A percentile compares a stretch with the other conserved stretches of the same genome.
Conservation (phyloP, 768 basidiomycete genomes). For the Rhodotorula taiwanensis region DNA sequence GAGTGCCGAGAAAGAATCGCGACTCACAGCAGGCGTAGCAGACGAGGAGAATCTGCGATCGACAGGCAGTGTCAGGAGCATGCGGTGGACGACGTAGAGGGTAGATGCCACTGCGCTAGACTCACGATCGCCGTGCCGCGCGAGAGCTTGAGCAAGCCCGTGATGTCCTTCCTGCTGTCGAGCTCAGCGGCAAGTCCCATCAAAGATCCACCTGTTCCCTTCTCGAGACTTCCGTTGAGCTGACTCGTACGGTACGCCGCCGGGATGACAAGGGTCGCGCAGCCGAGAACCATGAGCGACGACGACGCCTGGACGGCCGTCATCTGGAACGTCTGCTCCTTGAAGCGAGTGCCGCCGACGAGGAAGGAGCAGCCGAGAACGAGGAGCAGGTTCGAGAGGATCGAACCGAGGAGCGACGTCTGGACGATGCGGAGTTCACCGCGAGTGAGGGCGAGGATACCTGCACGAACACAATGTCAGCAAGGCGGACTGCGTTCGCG, state of each 20-base stretch:
- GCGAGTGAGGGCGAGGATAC: constrained; percentile 72
- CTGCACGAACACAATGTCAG: constrained; percentile 60
- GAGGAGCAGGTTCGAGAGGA: constrained; percentile 79
- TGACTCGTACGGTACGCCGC: constrained; percentile 60
- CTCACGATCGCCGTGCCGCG: constrained; percentile 67
- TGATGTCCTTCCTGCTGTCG: constrained; percentile 47
- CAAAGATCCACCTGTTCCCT: background rate
- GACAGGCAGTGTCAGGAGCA: background rate
- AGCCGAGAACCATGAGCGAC: constrained; percentile 56
- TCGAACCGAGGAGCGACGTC: constrained; percentile 85
- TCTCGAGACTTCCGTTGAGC: constrained; percentile 13
- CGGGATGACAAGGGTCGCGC: constrained; percentile 83
- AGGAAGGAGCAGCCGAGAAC: constrained; percentile 88
- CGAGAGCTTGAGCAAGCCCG: constrained; percentile 59
- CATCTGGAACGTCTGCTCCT: constrained; percentile 66
- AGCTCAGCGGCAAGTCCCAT: constrained; percentile 37
- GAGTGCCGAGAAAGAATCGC: background rate
- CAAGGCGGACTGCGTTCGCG: constrained; percentile 51
- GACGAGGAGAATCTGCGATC: constrained; percentile 50
- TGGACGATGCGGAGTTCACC: constrained; percentile 81
- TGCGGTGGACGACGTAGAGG: no score
- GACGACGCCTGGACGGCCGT: constrained; percentile 83
- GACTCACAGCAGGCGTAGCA: constrained; percentile 55
- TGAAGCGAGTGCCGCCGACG: constrained; percentile 62
- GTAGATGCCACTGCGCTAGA: no score